A percentile compares a stretch with the other conserved stretches of the same genome.
phyloP scores from a whole-genome alignment of 768 basidiomycete genomes.

The Lactarius indigo region DNA sequence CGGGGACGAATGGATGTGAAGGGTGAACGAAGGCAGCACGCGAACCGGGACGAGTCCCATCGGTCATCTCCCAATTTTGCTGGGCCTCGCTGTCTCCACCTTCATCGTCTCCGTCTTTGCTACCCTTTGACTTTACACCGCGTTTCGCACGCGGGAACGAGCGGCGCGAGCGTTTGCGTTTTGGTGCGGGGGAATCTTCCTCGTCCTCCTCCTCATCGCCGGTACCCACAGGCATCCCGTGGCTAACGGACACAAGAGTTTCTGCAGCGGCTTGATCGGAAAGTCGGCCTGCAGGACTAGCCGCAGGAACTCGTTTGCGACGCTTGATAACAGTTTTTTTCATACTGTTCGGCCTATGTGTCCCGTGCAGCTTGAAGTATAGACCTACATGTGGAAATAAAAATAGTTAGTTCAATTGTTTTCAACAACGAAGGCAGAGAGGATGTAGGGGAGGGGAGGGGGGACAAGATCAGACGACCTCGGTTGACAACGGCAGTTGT shows the following conservation, averaged over 20 bases:
- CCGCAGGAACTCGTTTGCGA: conserved; percentile 94
- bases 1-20: conserved; percentile 26
- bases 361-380: conserved; percentile 97
- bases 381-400: conserved; percentile 59
- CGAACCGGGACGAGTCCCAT: conserved; percentile 17
- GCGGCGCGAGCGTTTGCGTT: conserved; percentile 53
- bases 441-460: not conserved
- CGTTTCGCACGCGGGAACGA: conserved; percentile 28
- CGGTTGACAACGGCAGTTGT: conserved; percentile 4
- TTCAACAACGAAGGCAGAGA: not conserved
- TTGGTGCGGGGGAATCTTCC: conserved; percentile 44
- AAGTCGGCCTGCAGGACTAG: conserved; percentile 50
- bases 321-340: conserved; percentile 99
- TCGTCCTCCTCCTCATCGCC: conserved; percentile 43
- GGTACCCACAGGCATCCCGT: conserved; percentile 40
- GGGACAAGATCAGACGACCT: not conserved
- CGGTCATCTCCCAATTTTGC: conserved; percentile 20
- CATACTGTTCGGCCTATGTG: conserved; percentile 96
- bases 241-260: conserved; percentile 79
- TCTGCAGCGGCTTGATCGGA: conserved; percentile 88
- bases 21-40: conserved; percentile 21
- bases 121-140: conserved; percentile 21
- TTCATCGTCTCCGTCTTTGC: conserved; percentile 31
- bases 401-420: conserved; percentile 24
- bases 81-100: conserved; percentile 24